Evolutionary conservation across 805 yeast genomes (phyloP), one percentile per base, ranked within the genome.

Genomic region (Metschnikowia santaceciliae): DNA sequence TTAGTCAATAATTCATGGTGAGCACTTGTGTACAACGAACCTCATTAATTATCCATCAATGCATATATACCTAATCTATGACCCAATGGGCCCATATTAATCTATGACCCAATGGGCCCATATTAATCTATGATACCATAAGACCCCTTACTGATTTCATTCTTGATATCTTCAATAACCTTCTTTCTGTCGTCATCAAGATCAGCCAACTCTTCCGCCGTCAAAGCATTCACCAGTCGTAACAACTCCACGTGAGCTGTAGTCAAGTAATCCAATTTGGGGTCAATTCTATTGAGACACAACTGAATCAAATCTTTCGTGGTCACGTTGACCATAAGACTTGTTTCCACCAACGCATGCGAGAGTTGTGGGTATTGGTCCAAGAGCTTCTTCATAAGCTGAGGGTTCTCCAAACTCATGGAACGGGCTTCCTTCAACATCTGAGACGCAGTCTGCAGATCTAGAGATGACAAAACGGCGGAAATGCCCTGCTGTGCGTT

Each of bases 291-390:
- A 54, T 71, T 74, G 43, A 74, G 60, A 32, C 74, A 65, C 38
- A 70, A 60, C 47, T 72, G 72, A 5, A 74, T 64, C 44, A 65
- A 57, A 19, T 72, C 77, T 15, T 66, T 69, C 17, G 66, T 68
- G 8, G 73, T 61, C 3, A 69, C 58, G 46, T 69, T 70, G 23
- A 69, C 58, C 50, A 72, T 53, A 26, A 72, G 54, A 15, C 89
- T 68, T 1, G 84, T 74, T 61, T 91, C 97, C 2, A 90, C 92
- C 30, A 89, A 71, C 0, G 96, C 94, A 65, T 83, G 90, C 1
- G 88, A 71, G 42, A 92, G 72, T 65, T 92, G 97, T 0, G 97
- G 97, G 52, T 83, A 82, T 55, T 80, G 80, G 26, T 76, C 76
- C 15, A 91, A 70, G 33, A 91, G 69, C 38, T 77, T 78, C 47